These are phyloP conservation scores for Diversispora eburnea DNA, from an alignment of 192 early-diverging fungal species.

Conservation along the genomic window DNA sequence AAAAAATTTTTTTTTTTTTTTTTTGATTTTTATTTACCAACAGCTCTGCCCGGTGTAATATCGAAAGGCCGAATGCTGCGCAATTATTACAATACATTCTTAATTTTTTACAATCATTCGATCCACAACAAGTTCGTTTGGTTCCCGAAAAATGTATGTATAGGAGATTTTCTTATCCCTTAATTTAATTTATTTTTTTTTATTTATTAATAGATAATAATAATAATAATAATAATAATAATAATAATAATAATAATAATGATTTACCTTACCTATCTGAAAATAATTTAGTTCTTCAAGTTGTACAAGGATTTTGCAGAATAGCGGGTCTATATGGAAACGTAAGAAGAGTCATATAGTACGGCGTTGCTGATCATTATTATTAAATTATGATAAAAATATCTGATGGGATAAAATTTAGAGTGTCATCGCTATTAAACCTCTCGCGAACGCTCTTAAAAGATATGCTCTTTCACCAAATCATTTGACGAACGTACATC, in stretches of 20 bases:
- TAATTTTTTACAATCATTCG: constrained; percentile 9
- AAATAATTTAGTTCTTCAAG: not conserved
- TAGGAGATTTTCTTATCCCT: too few relatives aligned
- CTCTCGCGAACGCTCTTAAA: constrained; percentile 11
- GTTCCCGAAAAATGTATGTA: constrained; percentile 23
- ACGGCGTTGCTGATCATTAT: not conserved
- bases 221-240: too few relatives aligned
- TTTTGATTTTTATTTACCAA: too few relatives aligned
- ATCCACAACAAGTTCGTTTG: constrained; percentile 5
- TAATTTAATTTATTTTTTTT: too few relatives aligned
- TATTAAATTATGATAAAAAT: not conserved
- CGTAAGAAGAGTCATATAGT: not conserved
- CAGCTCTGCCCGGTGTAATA: constrained; percentile 23
- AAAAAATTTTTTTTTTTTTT: not conserved
- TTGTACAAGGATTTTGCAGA: constrained; percentile 20
- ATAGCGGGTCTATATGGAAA: constrained; percentile 17
- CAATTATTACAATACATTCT: constrained; percentile 18
- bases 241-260: not conserved
- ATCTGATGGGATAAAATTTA: constrained; percentile 14
- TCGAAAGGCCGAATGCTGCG: constrained; percentile 4
- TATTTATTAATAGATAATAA: too few relatives aligned
- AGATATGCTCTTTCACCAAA: constrained; percentile 22
- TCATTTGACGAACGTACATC: constrained; percentile 26
- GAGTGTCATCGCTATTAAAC: constrained; percentile 28
- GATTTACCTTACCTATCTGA: not conserved